Percentiles rank a stretch among this genome's conserved stretches.
Evolutionary conservation across 768 basidiomycete species (phyloP).

Genomic region (Rubroboletus satanas): DNA sequence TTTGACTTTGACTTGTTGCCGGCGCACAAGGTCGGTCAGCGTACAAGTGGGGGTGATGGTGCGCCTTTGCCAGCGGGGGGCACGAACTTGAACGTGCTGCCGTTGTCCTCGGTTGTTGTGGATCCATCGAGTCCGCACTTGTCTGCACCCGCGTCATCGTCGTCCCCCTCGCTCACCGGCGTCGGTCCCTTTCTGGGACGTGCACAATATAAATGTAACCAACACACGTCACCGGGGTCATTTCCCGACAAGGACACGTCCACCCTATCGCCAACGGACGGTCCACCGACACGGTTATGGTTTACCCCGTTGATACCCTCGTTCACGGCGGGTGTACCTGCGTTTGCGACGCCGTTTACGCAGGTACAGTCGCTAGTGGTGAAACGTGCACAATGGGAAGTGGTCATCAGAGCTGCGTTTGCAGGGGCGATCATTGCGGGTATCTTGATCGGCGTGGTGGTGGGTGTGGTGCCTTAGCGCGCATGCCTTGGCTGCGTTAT

Average conservation of each 20-base stretch:
- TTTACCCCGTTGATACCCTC: conserved; percentile 24
- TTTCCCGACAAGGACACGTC: neutral
- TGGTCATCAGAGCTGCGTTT: conserved; percentile 58
- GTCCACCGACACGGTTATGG: neutral
- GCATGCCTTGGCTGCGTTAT: too few species aligned
- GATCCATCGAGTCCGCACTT: neutral
- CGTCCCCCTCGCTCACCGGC: conserved; percentile 1
- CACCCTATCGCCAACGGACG: neutral
- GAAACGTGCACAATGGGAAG: conserved; percentile 81
- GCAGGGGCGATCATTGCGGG: conserved; percentile 42
- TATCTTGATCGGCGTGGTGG: conserved; percentile 31
- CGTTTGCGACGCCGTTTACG: conserved; percentile 69
- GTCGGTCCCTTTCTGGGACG: conserved; percentile 18
- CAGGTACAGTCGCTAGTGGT: conserved; percentile 65
- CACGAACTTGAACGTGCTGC: neutral
- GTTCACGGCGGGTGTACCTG: conserved; percentile 49
- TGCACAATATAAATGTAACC: conserved; percentile 30
- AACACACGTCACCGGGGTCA: conserved; percentile 1
- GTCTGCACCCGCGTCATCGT: neutral
- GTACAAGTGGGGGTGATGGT: neutral
- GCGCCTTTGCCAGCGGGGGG: neutral
- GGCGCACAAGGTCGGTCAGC: neutral
- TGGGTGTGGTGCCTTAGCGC: conserved; percentile 10
- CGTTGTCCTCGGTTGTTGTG: neutral
- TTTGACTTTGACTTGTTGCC: conserved; percentile 32